These are phyloP conservation scores for Penicillium coffeae DNA, from an alignment of 495 filamentous ascomycete genomes.

Conservation along the genomic window DNA sequence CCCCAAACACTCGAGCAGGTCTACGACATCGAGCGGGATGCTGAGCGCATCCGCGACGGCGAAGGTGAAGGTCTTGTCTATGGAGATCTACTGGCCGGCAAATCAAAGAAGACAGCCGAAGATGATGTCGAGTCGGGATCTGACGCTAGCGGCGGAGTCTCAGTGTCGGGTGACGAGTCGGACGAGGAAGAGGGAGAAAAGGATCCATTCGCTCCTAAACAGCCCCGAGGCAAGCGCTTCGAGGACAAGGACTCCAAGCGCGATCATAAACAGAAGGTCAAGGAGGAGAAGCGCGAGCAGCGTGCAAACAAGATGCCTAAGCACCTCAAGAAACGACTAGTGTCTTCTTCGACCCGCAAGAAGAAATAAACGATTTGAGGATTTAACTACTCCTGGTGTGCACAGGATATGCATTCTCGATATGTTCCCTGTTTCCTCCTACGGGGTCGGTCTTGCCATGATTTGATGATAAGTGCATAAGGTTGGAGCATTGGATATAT, in stretches of 20 bases:
- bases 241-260: slow-evolving; percentile 88
- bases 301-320: slow-evolving; percentile 95
- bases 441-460: slow-evolving; percentile 19
- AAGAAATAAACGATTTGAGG: slow-evolving; percentile 35
- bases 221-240: slow-evolving; percentile 81
- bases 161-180: slow-evolving; percentile 41
- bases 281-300: slow-evolving; percentile 90
- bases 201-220: slow-evolving; percentile 58
- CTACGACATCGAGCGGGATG: slow-evolving; percentile 91
- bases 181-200: slow-evolving; percentile 43
- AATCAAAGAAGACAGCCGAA: slow-evolving; percentile 48
- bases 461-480: slow-evolving; percentile 31
- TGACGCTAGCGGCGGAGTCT: slow-evolving; percentile 47
- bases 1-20: slow-evolving; percentile 92
- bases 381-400: slow-evolving; percentile 14
- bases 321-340: slow-evolving; percentile 71
- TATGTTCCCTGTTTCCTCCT: slow-evolving; percentile 6
- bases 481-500: slow-evolving; percentile 32
- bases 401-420: slow-evolving; percentile 6
- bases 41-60: slow-evolving; percentile 67
- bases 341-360: slow-evolving; percentile 39
- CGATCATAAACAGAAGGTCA: slow-evolving; percentile 83
- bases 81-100: slow-evolving; percentile 66
- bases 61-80: slow-evolving; percentile 74
- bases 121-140: slow-evolving; percentile 38